A percentile compares a stretch with the other conserved stretches of the same genome.
These are phyloP conservation scores for Backusella tuberculispora DNA, from an alignment of 192 early-diverging fungal genomes.

Conservation along the genomic window DNA sequence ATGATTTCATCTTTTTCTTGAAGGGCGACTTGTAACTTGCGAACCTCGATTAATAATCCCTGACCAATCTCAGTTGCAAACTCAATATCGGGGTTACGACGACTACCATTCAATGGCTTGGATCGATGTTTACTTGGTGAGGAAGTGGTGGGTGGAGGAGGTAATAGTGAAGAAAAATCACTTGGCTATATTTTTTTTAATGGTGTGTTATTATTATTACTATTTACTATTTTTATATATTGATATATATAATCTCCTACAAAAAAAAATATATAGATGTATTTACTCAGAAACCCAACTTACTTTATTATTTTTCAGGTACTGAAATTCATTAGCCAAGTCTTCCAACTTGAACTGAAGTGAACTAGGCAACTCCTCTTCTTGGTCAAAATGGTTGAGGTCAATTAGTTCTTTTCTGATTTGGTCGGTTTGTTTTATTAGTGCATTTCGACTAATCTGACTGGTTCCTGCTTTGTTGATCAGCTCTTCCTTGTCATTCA, in stretches of 20 bases:
- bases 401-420: background rate
- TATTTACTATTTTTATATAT: background rate
- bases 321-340: conserved; percentile 22
- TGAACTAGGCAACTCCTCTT: background rate
- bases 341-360: conserved; percentile 1
- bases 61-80: conserved; percentile 53
- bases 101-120: conserved; percentile 21
- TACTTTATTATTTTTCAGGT: conserved; percentile 15
- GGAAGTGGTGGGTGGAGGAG: conserved; percentile 20
- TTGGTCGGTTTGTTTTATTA: conserved; percentile 17
- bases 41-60: conserved; percentile 44
- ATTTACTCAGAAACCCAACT: background rate
- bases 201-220: conserved; percentile 11
- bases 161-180: conserved; percentile 17
- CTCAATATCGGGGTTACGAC: conserved; percentile 42
- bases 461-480: conserved; percentile 1
- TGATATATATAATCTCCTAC: background rate
- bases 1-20: conserved; percentile 48
- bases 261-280: background rate
- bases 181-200: background rate
- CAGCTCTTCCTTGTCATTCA: conserved; percentile 22
- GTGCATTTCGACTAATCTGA: conserved; percentile 22
- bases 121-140: conserved; percentile 32
- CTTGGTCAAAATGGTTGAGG: background rate
- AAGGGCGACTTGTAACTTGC: conserved; percentile 44